A percentile compares a stretch with the other conserved stretches of the same genome.
phyloP scores from a whole-genome alignment of 495 filamentous ascomycete genomes.

The Elasticomyces elasticus region DNA sequence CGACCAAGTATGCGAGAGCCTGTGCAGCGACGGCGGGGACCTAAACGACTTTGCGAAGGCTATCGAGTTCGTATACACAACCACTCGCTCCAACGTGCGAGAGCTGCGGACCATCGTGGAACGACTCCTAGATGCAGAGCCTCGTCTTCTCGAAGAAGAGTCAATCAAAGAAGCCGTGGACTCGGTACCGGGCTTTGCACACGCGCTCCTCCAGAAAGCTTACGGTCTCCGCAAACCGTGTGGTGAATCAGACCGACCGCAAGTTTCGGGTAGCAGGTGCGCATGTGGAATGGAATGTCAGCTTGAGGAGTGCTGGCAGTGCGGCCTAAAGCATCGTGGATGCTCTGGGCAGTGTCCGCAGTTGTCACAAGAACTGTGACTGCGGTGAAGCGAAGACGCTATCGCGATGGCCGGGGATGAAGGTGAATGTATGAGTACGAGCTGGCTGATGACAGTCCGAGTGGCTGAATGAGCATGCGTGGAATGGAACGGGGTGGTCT shows the following conservation, averaged over 20 bases:
- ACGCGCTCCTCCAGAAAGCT: neutral
- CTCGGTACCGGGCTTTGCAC: neutral
- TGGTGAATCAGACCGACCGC: neutral
- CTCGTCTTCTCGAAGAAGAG: neutral
- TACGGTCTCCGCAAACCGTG: too few relatives aligned
- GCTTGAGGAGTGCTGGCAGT: neutral
- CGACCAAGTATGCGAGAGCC: neutral
- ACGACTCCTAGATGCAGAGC: neutral
- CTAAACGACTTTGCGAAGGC: neutral
- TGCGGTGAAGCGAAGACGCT: too few relatives aligned
- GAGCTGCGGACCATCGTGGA: neutral
- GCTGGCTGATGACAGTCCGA: too few relatives aligned
- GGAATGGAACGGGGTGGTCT: too few relatives aligned
- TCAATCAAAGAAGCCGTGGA: neutral
- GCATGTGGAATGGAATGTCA: neutral
- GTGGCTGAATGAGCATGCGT: too few relatives aligned
- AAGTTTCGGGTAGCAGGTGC: neutral
- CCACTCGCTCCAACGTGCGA: neutral
- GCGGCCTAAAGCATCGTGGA: neutral
- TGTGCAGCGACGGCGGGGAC: neutral
- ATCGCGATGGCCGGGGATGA: too few relatives aligned
- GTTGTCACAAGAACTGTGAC: too few relatives aligned
- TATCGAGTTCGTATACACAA: neutral
- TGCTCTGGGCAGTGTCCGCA: neutral
- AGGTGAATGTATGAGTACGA: too few relatives aligned